A percentile compares a stretch with the other conserved stretches of the same genome.
phyloP scores from a whole-genome alignment of 306 rosid genomes.

The Luffa aegyptiaca region DNA sequence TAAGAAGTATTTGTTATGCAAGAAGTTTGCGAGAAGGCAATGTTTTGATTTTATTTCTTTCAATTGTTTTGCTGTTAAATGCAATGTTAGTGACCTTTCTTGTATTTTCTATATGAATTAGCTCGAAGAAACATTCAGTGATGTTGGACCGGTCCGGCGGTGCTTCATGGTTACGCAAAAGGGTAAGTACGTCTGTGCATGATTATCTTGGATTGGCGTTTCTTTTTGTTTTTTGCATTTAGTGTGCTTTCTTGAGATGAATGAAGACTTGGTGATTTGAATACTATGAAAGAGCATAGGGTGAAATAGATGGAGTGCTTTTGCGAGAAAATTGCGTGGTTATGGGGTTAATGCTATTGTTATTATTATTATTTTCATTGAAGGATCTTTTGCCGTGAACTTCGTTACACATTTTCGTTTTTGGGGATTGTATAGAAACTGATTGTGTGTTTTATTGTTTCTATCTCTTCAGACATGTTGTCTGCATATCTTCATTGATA shows the following conservation, averaged over 20 bases:
- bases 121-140: conserved; percentile 82
- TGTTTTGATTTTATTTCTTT: not conserved
- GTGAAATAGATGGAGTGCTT: not conserved
- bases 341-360: not conserved
- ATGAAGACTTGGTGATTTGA: not conserved
- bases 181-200: conserved; percentile 28
- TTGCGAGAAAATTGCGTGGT: not conserved
- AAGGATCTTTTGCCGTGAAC: not conserved
- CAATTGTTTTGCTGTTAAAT: not conserved
- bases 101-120: conserved; percentile 13
- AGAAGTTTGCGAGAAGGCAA: not conserved
- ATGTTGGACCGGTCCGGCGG: conserved; percentile 81
- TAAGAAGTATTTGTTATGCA: not conserved
- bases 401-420: not conserved
- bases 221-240: not conserved
- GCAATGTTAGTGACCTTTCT: not conserved
- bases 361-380: not conserved
- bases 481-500: no score
- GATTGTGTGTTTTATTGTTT: not conserved
- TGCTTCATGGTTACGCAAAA: conserved; percentile 76
- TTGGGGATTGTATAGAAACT: not conserved
- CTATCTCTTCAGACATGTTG: not conserved
- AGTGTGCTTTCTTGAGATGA: not conserved
- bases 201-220: not conserved
- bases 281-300: not conserved